Conservation (phyloP, 1,284 basidiomycete species). For the Cyathus pygmaeus region DNA sequence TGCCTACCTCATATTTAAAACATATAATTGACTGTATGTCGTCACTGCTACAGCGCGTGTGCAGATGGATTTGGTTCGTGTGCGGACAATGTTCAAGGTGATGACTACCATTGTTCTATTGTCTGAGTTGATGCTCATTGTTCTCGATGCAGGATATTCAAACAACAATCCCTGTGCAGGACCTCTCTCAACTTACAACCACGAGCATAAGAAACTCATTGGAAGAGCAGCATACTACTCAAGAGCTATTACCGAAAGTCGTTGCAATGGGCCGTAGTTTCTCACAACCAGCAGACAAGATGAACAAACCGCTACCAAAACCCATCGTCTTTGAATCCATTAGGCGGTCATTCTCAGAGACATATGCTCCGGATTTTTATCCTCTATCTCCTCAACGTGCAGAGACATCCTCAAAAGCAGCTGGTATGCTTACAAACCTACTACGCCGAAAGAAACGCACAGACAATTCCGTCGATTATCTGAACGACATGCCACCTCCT, state of each 20-base stretch:
- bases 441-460: constrained; percentile 47
- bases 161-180: constrained; percentile 54
- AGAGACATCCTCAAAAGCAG: constrained; percentile 27
- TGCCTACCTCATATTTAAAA: too few species aligned
- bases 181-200: constrained; percentile 51
- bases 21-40: too few species aligned
- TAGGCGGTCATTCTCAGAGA: constrained; percentile 46
- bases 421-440: constrained; percentile 46
- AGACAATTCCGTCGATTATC: not conserved
- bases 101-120: constrained; percentile 20
- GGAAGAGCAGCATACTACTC: constrained; percentile 39
- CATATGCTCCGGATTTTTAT: constrained; percentile 27
- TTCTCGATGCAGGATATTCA: constrained; percentile 50
- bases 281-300: constrained; percentile 11
- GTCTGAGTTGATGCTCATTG: constrained; percentile 30
- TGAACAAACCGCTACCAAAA: constrained; percentile 14
- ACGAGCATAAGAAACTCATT: constrained; percentile 48
- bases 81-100: constrained; percentile 56
- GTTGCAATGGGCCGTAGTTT: constrained; percentile 25
- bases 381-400: constrained; percentile 16
- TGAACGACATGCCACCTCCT: constrained; percentile 31
- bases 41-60: constrained; percentile 45
- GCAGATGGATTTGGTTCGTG: constrained; percentile 55
- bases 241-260: constrained; percentile 7
- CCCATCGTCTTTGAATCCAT: constrained; percentile 27